These are phyloP conservation scores for Eucalyptus regnans DNA, from an alignment of 345 rosid genomes.

Conservation along the genomic window DNA sequence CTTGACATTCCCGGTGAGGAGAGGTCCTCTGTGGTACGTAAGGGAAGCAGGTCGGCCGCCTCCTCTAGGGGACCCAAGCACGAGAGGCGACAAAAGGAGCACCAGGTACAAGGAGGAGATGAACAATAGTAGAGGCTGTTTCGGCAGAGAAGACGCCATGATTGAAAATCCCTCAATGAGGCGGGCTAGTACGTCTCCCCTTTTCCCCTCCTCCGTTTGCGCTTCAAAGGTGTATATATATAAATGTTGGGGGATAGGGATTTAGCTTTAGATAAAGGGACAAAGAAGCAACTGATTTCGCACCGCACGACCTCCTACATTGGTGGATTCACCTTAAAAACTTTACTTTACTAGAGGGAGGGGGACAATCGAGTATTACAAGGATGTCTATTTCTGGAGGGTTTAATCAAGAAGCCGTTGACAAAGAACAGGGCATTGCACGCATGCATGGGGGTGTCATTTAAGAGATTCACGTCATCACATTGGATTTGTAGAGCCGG, in stretches of 20 bases:
- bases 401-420: background rate
- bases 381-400: background rate
- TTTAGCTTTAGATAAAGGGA: background rate
- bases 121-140: background rate
- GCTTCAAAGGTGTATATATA: background rate
- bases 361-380: background rate
- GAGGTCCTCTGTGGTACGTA: conserved; percentile 12
- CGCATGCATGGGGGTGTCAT: background rate
- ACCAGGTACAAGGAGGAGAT: background rate
- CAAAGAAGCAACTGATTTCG: background rate
- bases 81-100: background rate
- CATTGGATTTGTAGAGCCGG: background rate
- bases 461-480: background rate
- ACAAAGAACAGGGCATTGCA: background rate
- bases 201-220: background rate
- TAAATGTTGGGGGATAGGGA: background rate
- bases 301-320: background rate
- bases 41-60: background rate
- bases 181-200: background rate
- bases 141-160: conserved; percentile 2
- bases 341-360: background rate
- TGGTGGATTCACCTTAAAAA: background rate
- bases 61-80: background rate
- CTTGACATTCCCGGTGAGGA: conserved; percentile 9
- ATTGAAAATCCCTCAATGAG: background rate